phyloP scores from a whole-genome alignment of 2,329 filamentous ascomycete genomes.

The Ceratocystis cubensis region DNA sequence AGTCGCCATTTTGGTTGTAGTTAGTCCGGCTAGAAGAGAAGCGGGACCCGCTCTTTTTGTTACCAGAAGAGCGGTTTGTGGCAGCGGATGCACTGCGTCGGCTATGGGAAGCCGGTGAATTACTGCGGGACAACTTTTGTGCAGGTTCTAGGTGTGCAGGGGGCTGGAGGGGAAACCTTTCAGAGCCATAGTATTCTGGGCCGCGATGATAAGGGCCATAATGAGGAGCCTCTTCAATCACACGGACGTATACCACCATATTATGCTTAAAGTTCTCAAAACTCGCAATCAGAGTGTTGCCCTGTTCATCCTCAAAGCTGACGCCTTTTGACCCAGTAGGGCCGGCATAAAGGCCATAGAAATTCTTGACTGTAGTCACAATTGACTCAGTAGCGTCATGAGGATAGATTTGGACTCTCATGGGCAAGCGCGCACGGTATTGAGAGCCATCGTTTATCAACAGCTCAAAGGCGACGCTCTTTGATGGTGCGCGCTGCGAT shows the following conservation, averaged over 20 bases:
- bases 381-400: conserved; percentile 97
- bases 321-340: conserved; percentile 60
- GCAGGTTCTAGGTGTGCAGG: conserved; percentile 43
- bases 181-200: conserved; percentile 40
- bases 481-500: conserved; percentile 30
- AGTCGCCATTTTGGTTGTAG: conserved; percentile 44
- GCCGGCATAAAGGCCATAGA: conserved; percentile 86
- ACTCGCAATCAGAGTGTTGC: conserved; percentile 82
- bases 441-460: conserved; percentile 55
- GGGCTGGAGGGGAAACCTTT: conserved; percentile 35
- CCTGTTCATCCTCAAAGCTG: conserved; percentile 84
- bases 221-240: conserved; percentile 46
- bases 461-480: conserved; percentile 70
- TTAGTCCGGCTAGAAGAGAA: conserved; percentile 32
- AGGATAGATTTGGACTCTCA: conserved; percentile 81
- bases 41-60: conserved; percentile 57
- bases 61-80: conserved; percentile 32
- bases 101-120: conserved; percentile 55
- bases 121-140: conserved; percentile 48
- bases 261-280: conserved; percentile 92
- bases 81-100: conserved; percentile 64
- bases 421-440: conserved; percentile 62
- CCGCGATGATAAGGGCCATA: conserved; percentile 19
- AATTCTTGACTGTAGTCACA: conserved; percentile 96
- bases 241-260: conserved; percentile 86